Evolutionary conservation across 805 yeast genomes (phyloP), one percentile per base, ranked within the genome.

Genomic region (Ogataea paraovalis): DNA sequence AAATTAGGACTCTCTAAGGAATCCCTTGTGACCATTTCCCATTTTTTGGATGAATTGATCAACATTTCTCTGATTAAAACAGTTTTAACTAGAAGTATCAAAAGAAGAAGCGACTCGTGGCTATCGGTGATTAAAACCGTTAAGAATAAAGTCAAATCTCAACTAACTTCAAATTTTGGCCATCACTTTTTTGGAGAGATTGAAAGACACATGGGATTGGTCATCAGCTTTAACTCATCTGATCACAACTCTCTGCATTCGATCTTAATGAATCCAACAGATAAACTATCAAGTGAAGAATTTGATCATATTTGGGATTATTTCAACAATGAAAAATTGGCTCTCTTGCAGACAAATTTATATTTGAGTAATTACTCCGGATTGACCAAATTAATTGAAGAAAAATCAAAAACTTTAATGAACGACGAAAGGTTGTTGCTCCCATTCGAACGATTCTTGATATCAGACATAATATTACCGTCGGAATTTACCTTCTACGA

Each of bases 41-140:
- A 7, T 19, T 36, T 42, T 18, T 23, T 36, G 6, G 23, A 36
- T 12, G 45, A 42, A 20, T 27, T 42, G 16, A 25, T 42, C n/a
- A 34, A 42, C 25, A 37, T 42, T 13, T 42, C 45, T 12, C 23
- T 42, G 45, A 34, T 42, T 21, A 42, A 42, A 14, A 16, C 37
- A 36, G 23, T 42, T 10, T 16, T 42, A 39, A 36, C 8, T 22
- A 42, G 34, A 42, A 27, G 21, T 18, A 13, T 18, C 22, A 42
- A 42, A 25, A 25, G 42, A 34, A 41, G 37, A 20, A 27, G 16
- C 9, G 19, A 13, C 9, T 4, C 39, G 13, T 42, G 44, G 44
- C 7, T 42, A 6, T 20, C 34, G 9, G 22, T 20, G 13, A n/a
- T 42, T 14, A n/a, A 34, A 37, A 18, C 19, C 4, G 32, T 42